These are phyloP conservation scores for Blastocystis sp. DNA, from an alignment of 352 stramenopile species.

Conservation along the genomic window DNA sequence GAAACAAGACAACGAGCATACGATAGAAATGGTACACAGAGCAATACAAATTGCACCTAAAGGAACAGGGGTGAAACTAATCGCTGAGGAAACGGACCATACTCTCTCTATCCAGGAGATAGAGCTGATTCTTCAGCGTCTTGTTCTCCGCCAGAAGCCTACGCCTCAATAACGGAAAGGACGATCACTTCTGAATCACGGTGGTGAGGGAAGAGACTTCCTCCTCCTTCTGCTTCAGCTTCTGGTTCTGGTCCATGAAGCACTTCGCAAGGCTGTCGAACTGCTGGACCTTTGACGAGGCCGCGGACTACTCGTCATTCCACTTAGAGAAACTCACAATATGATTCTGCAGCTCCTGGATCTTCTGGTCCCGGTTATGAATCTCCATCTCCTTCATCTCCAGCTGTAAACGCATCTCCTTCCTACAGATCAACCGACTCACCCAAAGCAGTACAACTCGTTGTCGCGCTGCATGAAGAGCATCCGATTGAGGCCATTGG, in stretches of 20 bases:
- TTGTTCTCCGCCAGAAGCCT: conserved; percentile 44
- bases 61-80: conserved; percentile 12
- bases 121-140: conserved; percentile 47
- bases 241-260: conserved; percentile 63
- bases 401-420: not conserved
- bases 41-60: not conserved
- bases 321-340: not conserved
- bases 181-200: conserved; percentile 46
- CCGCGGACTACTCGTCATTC: conserved; percentile 26
- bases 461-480: conserved; percentile 36
- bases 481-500: not conserved
- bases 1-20: conserved; percentile 3
- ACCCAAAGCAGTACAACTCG: not conserved
- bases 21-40: not conserved
- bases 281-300: conserved; percentile 20
- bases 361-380: conserved; percentile 2
- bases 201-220: conserved; percentile 40
- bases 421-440: conserved; percentile 8
- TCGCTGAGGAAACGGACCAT: conserved; percentile 12
- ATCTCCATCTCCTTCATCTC: conserved; percentile 59
- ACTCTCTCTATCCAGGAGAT: conserved; percentile 42
- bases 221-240: conserved; percentile 60
- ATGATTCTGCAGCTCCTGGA: conserved; percentile 31
- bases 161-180: not conserved
- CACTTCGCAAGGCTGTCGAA: conserved; percentile 48